Base-by-base conservation (phyloP, 2,329 filamentous ascomycete species). In the Epicoccum sorghinum region DNA sequence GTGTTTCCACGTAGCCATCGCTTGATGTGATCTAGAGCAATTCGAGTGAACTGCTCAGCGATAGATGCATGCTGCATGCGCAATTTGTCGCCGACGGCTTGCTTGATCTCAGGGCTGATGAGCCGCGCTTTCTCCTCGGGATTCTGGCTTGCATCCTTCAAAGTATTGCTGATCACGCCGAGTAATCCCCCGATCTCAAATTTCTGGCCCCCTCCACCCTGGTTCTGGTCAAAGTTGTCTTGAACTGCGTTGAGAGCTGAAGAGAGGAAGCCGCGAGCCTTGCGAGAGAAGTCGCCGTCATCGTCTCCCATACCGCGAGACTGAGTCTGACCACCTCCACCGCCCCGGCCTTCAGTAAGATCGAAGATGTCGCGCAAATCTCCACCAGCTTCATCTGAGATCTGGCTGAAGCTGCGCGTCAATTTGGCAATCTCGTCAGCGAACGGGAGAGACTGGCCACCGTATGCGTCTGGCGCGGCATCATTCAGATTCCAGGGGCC, bases 1-100 rank as follows among this genome's bases (percentile, higher is more conserved):
- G 66, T 70, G 43, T 70, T 70, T 3, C 67, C 67, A 43, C 67
- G 65, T 8, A 70, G 55, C 67, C 67, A 70, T 42, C 67, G 66
- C 52, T 70, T 70, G 56, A 70, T 67, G 42, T 70, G 67, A 7
- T 69, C 67, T 7, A 70, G 48, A 0, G 67, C 67, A 22, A 70
- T 67, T 1, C 57, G 61, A 5, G 67, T 70, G 43, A 70, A 70
- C 8, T 70, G 67, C 32, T 69, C 67, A 8, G 67, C 66, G 38
- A 70, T 67, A 7, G 62, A 35, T 22, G 65, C 54, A 51, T 69
- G 67, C 37, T 69, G 66, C n/a, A 47, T 53, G 7, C 66, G 62
- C 25, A 70, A 51, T 49, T 69, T 70, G 8, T 62, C 64, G 4
- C 59, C 66, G 3, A 70, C 65, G 36, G 59, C 58, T 35, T 68